These are phyloP conservation scores for Arabidopsis hybrid DNA, from an alignment of 441 rosid genomes.

Conservation along the genomic window DNA sequence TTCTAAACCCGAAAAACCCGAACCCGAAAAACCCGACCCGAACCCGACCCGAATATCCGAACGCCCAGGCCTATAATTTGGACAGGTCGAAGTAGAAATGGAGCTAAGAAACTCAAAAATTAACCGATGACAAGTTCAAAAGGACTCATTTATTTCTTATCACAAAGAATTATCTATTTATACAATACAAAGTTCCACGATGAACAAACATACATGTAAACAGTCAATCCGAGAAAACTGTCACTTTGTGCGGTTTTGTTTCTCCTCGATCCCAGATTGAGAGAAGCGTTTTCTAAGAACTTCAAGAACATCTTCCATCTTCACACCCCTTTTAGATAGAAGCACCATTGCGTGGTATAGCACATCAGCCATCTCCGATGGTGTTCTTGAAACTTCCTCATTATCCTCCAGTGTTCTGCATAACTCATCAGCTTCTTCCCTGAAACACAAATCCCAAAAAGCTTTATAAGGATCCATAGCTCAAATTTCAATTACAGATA, in stretches of 20 bases:
- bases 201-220: neutral
- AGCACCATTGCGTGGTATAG: conserved; percentile 82
- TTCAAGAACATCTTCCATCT: conserved; percentile 66
- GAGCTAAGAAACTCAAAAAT: no score
- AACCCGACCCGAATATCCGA: no score
- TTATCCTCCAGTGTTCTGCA: conserved; percentile 79
- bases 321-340: conserved; percentile 57
- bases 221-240: neutral
- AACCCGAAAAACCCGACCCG: no score
- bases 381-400: conserved; percentile 60
- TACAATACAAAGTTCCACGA: conserved; percentile 13
- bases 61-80: no score
- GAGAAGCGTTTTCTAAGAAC: conserved; percentile 71
- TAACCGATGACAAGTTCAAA: no score
- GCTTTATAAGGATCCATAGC: neutral
- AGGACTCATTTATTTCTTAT: neutral
- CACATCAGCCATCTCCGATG: conserved; percentile 87
- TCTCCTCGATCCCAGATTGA: conserved; percentile 79
- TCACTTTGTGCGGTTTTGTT: conserved; percentile 54
- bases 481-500: neutral
- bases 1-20: no score
- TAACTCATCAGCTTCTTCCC: conserved; percentile 88
- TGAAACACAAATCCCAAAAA: conserved; percentile 27
- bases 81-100: no score
- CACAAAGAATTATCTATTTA: neutral